A percentile compares a stretch with the other conserved stretches of the same genome.
Evolutionary conservation across 768 basidiomycete species (phyloP).

Genomic region (Myochromella boudieri): DNA sequence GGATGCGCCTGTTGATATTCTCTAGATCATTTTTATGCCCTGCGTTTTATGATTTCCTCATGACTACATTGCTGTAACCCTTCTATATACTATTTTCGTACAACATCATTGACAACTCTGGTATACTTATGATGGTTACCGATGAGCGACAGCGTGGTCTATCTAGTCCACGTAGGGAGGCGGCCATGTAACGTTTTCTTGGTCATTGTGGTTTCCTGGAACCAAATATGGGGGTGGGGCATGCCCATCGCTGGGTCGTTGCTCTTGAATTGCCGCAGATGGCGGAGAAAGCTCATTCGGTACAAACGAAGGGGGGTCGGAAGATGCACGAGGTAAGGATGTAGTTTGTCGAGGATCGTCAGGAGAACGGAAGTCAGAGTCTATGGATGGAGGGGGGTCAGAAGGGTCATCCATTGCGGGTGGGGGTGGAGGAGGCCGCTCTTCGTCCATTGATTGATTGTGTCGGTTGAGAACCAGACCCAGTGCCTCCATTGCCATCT

Average conservation of each 20-base stretch:
- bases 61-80: conserved; percentile 15
- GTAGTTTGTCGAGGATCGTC: conserved; percentile 28
- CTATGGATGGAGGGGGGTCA: conserved; percentile 87
- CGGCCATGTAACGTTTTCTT: conserved; percentile 54
- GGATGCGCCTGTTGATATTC: conserved; percentile 75
- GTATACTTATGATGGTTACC: conserved; percentile 7
- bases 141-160: neutral
- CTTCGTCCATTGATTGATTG: conserved; percentile 35
- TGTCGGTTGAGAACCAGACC: conserved; percentile 57
- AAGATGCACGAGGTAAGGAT: conserved; percentile 32
- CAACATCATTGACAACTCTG: conserved; percentile 1
- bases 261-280: conserved; percentile 30
- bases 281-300: conserved; percentile 29
- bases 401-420: conserved; percentile 84
- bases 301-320: conserved; percentile 27
- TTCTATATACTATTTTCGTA: conserved; percentile 9
- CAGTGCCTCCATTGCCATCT: conserved; percentile 54
- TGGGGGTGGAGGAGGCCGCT: conserved; percentile 70
- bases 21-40: conserved; percentile 18
- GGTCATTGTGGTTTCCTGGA: conserved; percentile 46
- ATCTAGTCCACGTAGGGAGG: conserved; percentile 63
- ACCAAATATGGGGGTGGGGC: conserved; percentile 83
- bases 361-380: conserved; percentile 71
- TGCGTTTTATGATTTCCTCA: conserved; percentile 28
- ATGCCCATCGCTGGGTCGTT: conserved; percentile 45